Evolutionary conservation across 202 grass and related monocot genomes (phyloP).

Genomic region (Eragrostis tef): DNA sequence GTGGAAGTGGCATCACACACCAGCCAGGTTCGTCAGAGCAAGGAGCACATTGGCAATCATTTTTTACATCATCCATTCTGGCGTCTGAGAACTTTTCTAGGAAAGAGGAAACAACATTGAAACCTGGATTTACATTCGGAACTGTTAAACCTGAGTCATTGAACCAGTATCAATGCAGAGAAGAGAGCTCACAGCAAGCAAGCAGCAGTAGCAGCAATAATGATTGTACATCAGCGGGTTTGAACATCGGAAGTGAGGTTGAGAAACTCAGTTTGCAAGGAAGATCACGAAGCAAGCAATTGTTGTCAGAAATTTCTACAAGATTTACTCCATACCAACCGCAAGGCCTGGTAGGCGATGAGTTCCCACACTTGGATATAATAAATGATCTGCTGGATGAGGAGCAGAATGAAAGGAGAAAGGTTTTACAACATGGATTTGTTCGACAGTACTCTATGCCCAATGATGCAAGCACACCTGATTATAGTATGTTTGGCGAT

Average conservation of each 20-base stretch:
- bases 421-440: slow-evolving; percentile 52
- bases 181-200: slow-evolving; percentile 53
- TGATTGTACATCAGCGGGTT: slow-evolving; percentile 24
- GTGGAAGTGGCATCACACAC: slow-evolving; percentile 42
- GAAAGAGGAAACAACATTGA: slow-evolving; percentile 55
- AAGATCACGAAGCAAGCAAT: slow-evolving; percentile 48
- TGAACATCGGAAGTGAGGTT: slow-evolving; percentile 53
- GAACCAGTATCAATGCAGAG: slow-evolving; percentile 54
- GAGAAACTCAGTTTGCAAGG: slow-evolving; percentile 62
- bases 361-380: slow-evolving; percentile 97
- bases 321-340: slow-evolving; percentile 65
- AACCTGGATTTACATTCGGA: slow-evolving; percentile 69
- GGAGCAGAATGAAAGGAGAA: slow-evolving; percentile 62
- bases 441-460: slow-evolving; percentile 73
- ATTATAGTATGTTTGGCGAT: slow-evolving; percentile 56
- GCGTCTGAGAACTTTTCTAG: slow-evolving; percentile 43
- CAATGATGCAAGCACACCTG: slow-evolving; percentile 41
- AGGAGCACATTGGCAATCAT: slow-evolving; percentile 50
- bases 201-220: slow-evolving; percentile 50
- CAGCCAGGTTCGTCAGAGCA: slow-evolving; percentile 47
- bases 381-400: slow-evolving; percentile 96
- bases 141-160: slow-evolving; percentile 63
- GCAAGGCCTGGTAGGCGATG: slow-evolving; percentile 68
- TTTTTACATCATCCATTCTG: slow-evolving; percentile 52
- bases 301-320: slow-evolving; percentile 58